These are phyloP conservation scores for Citrus medica DNA, from an alignment of 345 rosid species.

Conservation along the genomic window DNA sequence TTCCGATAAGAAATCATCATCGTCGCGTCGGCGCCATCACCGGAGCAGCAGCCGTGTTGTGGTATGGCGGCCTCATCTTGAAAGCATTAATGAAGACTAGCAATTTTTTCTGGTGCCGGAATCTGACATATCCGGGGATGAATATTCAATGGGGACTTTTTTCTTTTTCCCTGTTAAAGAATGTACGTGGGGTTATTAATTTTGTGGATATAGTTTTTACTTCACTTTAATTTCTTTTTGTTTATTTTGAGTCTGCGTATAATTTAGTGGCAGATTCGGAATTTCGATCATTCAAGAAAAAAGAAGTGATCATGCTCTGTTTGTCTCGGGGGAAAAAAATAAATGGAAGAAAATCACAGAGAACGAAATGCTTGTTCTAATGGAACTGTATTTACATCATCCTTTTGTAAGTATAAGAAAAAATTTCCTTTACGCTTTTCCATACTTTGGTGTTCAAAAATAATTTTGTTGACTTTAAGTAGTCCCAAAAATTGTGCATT, in stretches of 20 bases:
- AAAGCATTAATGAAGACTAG: constrained; percentile 75
- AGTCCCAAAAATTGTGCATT: not conserved
- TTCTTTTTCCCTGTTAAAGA: not conserved
- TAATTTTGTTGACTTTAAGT: not conserved
- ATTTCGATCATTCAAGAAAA: not conserved
- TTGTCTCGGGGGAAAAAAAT: constrained; percentile 6
- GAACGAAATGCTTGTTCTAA: not conserved
- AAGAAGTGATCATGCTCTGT: not conserved
- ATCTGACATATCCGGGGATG: not conserved
- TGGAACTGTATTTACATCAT: constrained; percentile 19
- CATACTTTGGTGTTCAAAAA: not conserved
- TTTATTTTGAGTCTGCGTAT: constrained; percentile 27
- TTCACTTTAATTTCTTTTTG: not conserved
- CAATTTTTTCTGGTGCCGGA: constrained; percentile 12
- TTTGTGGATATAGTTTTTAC: constrained; percentile 14
- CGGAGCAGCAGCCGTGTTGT: constrained; percentile 35
- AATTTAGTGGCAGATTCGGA: constrained; percentile 37
- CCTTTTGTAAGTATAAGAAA: constrained; percentile 15
- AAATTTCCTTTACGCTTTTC: not conserved
- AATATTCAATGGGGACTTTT: not conserved
- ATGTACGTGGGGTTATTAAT: not conserved
- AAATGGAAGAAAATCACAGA: not conserved
- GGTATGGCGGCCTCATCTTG: constrained; percentile 75
- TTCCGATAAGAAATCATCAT: constrained; percentile 37
- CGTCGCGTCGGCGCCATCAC: constrained; percentile 44